phyloP scores from a whole-genome alignment of 768 basidiomycete genomes.

The Pluteus cervinus region DNA sequence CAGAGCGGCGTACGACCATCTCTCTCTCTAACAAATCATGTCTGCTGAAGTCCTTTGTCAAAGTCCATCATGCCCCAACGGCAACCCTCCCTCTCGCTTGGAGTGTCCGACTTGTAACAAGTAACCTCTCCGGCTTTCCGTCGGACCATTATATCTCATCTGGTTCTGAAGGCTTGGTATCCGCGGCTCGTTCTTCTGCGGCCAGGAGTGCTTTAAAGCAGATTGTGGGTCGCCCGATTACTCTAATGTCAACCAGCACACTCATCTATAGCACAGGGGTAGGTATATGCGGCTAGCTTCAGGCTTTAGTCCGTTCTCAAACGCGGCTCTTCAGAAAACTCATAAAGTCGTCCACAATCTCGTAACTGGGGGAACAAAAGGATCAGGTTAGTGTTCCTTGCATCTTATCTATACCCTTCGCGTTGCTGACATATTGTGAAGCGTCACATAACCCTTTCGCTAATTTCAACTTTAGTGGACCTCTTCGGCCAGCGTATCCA shows the following conservation, averaged over 20 bases:
- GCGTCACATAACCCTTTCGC: conserved; percentile 79
- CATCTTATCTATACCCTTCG: no score
- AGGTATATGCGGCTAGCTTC: conserved; percentile 8
- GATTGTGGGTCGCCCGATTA: conserved; percentile 56
- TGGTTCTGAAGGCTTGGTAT: conserved; percentile 62
- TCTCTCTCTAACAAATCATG: conserved; percentile 10
- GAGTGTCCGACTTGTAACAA: conserved; percentile 95
- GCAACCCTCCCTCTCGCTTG: conserved; percentile 77
- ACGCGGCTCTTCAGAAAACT: conserved; percentile 49
- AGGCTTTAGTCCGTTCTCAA: conserved; percentile 1
- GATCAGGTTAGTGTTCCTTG: no score
- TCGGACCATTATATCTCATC: conserved; percentile 11
- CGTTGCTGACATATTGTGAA: no score
- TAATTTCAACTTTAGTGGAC: conserved; percentile 71
- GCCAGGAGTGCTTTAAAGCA: conserved; percentile 94
- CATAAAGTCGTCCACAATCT: conserved; percentile 77
- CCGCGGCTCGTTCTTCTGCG: conserved; percentile 84
- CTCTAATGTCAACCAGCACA: no score
- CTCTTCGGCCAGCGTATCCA: conserved; percentile 82
- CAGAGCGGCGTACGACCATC: no score
- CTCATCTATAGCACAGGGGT: conserved; percentile 29
- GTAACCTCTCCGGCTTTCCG: conserved; percentile 35
- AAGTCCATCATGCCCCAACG: conserved; percentile 66
- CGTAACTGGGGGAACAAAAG: conserved; percentile 23
- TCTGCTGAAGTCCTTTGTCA: conserved; percentile 46